Evolutionary conservation across 2,329 filamentous ascomycete species (phyloP).

Genomic region (Penicillium crustosum): DNA sequence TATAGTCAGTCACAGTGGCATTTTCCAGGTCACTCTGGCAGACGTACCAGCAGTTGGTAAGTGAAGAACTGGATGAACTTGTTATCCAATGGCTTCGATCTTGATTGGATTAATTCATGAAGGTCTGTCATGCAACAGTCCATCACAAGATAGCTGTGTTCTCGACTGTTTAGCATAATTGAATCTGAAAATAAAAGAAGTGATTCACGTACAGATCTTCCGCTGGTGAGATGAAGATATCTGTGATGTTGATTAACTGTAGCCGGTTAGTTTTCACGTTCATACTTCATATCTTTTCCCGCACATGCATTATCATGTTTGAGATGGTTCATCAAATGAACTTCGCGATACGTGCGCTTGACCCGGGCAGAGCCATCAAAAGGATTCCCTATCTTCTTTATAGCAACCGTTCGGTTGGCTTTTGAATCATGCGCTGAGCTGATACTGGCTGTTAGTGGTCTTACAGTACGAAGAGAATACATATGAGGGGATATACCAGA

Average conservation of each 20-base stretch:
- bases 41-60: conserved; percentile 9
- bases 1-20: not conserved
- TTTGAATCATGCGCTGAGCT: conserved; percentile 6
- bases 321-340: conserved; percentile 2
- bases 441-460: not conserved
- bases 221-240: conserved; percentile 10
- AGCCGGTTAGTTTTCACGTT: not conserved
- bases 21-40: too few relatives aligned
- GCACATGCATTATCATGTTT: conserved; percentile 14
- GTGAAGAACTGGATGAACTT: conserved; percentile 9
- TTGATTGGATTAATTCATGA: conserved; percentile 3
- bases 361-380: not conserved
- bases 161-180: not conserved
- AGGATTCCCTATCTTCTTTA: conserved; percentile 6
- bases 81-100: not conserved
- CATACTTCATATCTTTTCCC: not conserved
- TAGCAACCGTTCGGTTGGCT: conserved; percentile 1
- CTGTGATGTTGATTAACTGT: conserved; percentile 8
- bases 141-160: conserved; percentile 7
- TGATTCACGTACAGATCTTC: conserved; percentile 4
- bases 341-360: conserved; percentile 11
- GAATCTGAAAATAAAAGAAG: too few relatives aligned
- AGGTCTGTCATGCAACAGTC: conserved; percentile 10
- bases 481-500: not conserved
- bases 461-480: not conserved